Evolutionary conservation across 2,329 filamentous ascomycete genomes (phyloP).

Genomic region (Incumbomyces delicatus): DNA sequence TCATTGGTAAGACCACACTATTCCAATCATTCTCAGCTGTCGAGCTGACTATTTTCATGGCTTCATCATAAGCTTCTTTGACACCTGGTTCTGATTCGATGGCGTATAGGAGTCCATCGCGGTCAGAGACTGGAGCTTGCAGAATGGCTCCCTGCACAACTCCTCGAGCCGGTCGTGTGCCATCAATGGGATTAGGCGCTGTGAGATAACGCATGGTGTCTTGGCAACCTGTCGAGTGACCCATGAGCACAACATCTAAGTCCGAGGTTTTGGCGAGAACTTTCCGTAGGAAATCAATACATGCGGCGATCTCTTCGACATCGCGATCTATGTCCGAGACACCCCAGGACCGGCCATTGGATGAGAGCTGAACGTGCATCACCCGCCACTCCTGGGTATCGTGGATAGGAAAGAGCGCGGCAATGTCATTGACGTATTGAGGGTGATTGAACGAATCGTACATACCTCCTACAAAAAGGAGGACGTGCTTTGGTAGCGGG

Average conservation of each 20-base stretch:
- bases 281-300: constrained; percentile 42
- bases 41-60: constrained; percentile 7
- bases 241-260: constrained; percentile 47
- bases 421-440: constrained; percentile 42
- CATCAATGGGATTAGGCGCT: constrained; percentile 28
- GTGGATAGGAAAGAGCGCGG: constrained; percentile 31
- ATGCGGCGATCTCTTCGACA: constrained; percentile 43
- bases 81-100: constrained; percentile 24
- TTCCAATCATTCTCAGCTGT: constrained; percentile 11
- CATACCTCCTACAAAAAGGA: constrained; percentile 52
- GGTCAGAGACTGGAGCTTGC: constrained; percentile 70
- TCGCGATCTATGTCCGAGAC: constrained; percentile 44
- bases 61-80: constrained; percentile 9
- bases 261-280: neutral
- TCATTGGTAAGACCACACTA: constrained; percentile 15
- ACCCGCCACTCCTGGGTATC: constrained; percentile 38
- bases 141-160: constrained; percentile 64
- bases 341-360: constrained; percentile 48
- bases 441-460: constrained; percentile 49
- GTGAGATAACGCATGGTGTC: constrained; percentile 56
- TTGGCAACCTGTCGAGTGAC: constrained; percentile 60
- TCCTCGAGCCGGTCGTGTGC: constrained; percentile 33
- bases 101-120: constrained; percentile 50
- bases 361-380: constrained; percentile 41
- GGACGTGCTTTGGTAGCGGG: constrained; percentile 30